These are phyloP conservation scores for Sphaerosporella brunnea DNA, from an alignment of 495 filamentous ascomycete species.

Conservation along the genomic window DNA sequence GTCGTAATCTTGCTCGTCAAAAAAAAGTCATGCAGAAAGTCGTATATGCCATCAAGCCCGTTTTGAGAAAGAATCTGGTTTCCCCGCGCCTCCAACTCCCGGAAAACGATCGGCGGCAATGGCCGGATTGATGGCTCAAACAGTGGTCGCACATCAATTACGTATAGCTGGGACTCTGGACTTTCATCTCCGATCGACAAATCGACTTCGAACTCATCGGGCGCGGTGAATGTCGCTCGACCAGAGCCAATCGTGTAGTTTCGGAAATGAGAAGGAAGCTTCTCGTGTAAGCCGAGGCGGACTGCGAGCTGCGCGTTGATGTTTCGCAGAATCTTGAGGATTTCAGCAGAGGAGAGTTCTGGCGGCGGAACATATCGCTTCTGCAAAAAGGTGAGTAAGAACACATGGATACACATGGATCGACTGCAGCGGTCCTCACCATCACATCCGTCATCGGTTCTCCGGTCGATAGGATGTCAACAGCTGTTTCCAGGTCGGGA, in stretches of 20 bases:
- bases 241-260: constrained; percentile 61
- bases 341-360: constrained; percentile 44
- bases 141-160: constrained; percentile 74
- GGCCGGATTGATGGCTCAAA: constrained; percentile 50
- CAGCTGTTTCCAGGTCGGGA: constrained; percentile 76
- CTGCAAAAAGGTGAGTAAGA: constrained; percentile 26
- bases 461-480: constrained; percentile 63
- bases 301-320: constrained; percentile 68
- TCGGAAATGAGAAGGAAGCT: constrained; percentile 50
- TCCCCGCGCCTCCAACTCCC: constrained; percentile 47
- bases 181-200: constrained; percentile 73
- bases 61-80: constrained; percentile 47
- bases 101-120: constrained; percentile 40
- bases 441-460: constrained; percentile 32
- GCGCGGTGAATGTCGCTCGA: constrained; percentile 66
- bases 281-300: constrained; percentile 59
- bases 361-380: constrained; percentile 65
- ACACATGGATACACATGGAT: constrained; percentile 17
- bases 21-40: constrained; percentile 65
- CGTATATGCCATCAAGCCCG: constrained; percentile 60
- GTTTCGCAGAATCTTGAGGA: constrained; percentile 51
- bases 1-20: constrained; percentile 75
- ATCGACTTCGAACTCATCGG: constrained; percentile 80
- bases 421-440: constrained; percentile 27
- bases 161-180: constrained; percentile 63